Conservation (phyloP, 2,329 filamentous ascomycete species). For the Botryotinia narcissicola region DNA sequence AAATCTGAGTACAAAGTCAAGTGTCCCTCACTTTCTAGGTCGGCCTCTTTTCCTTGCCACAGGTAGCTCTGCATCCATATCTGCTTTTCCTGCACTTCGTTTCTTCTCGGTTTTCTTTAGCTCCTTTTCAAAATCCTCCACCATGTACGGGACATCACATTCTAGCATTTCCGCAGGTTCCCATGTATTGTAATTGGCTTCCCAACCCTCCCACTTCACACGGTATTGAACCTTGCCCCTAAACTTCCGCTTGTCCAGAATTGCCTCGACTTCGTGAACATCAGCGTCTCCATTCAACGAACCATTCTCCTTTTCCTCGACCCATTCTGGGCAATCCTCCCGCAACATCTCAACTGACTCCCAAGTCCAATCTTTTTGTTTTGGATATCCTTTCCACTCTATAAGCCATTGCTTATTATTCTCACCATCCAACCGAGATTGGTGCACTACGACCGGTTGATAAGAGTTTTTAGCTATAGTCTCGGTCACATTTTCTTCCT, state of each 20-base stretch:
- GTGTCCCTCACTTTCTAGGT: not conserved
- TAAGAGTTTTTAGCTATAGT: not conserved
- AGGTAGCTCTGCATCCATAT: not conserved
- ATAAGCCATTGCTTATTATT: not conserved
- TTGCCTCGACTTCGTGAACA: not conserved
- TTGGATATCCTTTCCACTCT: not conserved
- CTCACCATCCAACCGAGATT: not conserved
- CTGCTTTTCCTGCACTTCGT: not conserved
- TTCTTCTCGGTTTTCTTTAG: not conserved
- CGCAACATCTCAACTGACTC: not conserved
- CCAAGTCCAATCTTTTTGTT: slow-evolving; percentile 4
- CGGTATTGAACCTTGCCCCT: not conserved
- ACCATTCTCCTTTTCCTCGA: not conserved
- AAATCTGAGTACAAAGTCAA: not conserved
- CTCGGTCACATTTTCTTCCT: not conserved
- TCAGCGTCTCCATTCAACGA: not conserved
- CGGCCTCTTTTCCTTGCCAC: not conserved
- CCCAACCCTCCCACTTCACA: slow-evolving; percentile 1
- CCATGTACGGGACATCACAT: slow-evolving; percentile 1
- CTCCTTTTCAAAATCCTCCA: not conserved
- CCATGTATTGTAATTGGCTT: not conserved
- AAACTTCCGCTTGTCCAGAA: not conserved
- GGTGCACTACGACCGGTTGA: not conserved
- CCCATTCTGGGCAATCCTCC: not conserved
- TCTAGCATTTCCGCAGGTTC: not conserved